Conservation (phyloP, 108 stramenopile genomes). For the Cyclotella sp. region DNA sequence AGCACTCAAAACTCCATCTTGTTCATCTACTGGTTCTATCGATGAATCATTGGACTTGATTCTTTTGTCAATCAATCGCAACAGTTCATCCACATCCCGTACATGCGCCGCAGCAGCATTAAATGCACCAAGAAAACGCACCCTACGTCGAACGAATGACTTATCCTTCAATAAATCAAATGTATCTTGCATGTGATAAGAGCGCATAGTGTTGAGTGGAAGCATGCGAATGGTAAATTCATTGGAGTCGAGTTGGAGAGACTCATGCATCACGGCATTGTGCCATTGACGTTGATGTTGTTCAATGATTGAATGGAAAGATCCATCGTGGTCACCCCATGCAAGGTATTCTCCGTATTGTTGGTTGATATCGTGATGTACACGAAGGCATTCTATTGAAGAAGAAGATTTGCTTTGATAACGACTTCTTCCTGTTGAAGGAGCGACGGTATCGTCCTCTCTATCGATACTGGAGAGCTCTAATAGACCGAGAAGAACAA, state of each 20-base stretch:
- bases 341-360: conserved; percentile 58
- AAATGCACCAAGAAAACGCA: conserved; percentile 37
- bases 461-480: conserved; percentile 44
- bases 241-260: conserved; percentile 27
- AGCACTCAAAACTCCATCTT: conserved; percentile 38
- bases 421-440: not conserved
- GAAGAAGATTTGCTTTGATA: conserved; percentile 8
- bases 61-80: conserved; percentile 42
- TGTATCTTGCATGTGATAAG: conserved; percentile 42
- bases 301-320: conserved; percentile 29
- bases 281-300: conserved; percentile 40
- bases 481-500: conserved; percentile 54
- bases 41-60: not conserved
- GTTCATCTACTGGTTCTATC: conserved; percentile 49
- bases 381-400: conserved; percentile 48
- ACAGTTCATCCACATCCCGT: conserved; percentile 52
- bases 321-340: conserved; percentile 27
- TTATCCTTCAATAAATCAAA: conserved; percentile 55
- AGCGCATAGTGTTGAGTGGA: conserved; percentile 46
- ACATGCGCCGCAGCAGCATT: conserved; percentile 49
- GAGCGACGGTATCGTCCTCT: conserved; percentile 16
- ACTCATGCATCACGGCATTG: conserved; percentile 33
- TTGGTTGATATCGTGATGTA: conserved; percentile 56
- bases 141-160: conserved; percentile 48
- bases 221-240: conserved; percentile 53